Evolutionary conservation across 495 filamentous ascomycete genomes (phyloP), one percentile per base, ranked within the genome.

Genomic region (Lasiosphaeria hispida): DNA sequence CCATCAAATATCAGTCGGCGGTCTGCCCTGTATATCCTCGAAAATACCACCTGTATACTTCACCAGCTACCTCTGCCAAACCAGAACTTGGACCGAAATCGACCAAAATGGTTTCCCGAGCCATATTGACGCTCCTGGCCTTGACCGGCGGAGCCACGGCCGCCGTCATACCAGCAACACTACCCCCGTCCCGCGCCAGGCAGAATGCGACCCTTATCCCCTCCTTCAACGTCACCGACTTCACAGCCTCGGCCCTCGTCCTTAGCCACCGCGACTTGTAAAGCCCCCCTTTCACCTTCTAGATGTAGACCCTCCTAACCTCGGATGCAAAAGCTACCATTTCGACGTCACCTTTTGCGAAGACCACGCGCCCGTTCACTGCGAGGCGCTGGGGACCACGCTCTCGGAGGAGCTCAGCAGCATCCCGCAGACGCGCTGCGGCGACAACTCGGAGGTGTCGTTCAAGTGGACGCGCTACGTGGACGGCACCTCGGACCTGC

Each of bases 181-280:
- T 41, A 57, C 36, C 39, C 56, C 0, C 11, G 41, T 15, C 45
- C 52, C 8, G 34, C 36, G 23, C 36, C 52, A 9, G 30, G 35
- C 40, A 15, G 39, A 53, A 47, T 3, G 45, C 60, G 10, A 30
- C 38, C 1, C 10, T 34, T 7, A 47, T 70, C 41, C 56, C 52
- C 14, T 18, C 56, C 51, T 67, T 67, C 52, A 36, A 53, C 8
- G 55, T 72, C 36, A 61, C 44, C 23, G 43, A 60, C 17, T 69
- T 71, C 17, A 35, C 51, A 8, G 66, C 68, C 2, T 42, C 40
- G 35, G 66, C 59, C 13, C 40, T 71, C 2, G 43, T 59, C 5
- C 47, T 69, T 19, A 67, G 64, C 58, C 47, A 69, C 53, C 50
- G 62, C 7, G 60, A 56, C 48, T 69, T 56, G 68, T 63, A 58